Percentiles rank a stretch among this genome's conserved stretches.
Conservation (phyloP, 2,329 filamentous ascomycete genomes). For the Tolypocladium ophioglossoides region DNA sequence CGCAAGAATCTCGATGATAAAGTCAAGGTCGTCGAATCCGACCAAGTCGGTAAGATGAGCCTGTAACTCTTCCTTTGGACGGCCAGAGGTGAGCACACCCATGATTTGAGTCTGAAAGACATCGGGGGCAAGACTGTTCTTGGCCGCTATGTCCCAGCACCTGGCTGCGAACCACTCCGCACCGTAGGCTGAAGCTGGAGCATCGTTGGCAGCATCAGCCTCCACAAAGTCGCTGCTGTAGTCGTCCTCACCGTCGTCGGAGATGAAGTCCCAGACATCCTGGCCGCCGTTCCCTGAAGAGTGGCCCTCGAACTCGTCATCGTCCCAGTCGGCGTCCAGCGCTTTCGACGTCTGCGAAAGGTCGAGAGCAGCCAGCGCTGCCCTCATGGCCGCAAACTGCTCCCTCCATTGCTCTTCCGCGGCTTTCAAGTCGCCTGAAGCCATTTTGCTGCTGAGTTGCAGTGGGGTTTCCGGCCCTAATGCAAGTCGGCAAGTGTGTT, state of each 20-base stretch:
- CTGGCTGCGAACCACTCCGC: conserved; percentile 60
- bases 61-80: conserved; percentile 76
- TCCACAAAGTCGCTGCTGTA: conserved; percentile 56
- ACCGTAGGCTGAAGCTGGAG: conserved; percentile 33
- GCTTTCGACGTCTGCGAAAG: conserved; percentile 32
- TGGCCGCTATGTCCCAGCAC: conserved; percentile 56
- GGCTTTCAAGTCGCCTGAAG: conserved; percentile 22
- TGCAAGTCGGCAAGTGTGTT: not conserved
- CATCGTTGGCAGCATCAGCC: conserved; percentile 17
- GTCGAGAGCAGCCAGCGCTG: conserved; percentile 65
- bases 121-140: conserved; percentile 54
- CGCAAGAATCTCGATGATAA: conserved; percentile 82
- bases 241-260: conserved; percentile 57
- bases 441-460: conserved; percentile 14
- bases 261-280: conserved; percentile 90
- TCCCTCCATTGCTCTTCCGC: conserved; percentile 65
- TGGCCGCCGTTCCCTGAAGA: conserved; percentile 54
- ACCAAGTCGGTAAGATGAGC: conserved; percentile 81
- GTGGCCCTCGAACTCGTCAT: conserved; percentile 50
- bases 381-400: conserved; percentile 77
- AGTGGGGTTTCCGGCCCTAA: no score
- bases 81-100: conserved; percentile 58
- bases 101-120: conserved; percentile 71
- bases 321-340: conserved; percentile 40
- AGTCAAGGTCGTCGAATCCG: conserved; percentile 86